Base-by-base conservation (phyloP, 2,329 filamentous ascomycete genomes). In the Phaeosphaeriaceae sp. region DNA sequence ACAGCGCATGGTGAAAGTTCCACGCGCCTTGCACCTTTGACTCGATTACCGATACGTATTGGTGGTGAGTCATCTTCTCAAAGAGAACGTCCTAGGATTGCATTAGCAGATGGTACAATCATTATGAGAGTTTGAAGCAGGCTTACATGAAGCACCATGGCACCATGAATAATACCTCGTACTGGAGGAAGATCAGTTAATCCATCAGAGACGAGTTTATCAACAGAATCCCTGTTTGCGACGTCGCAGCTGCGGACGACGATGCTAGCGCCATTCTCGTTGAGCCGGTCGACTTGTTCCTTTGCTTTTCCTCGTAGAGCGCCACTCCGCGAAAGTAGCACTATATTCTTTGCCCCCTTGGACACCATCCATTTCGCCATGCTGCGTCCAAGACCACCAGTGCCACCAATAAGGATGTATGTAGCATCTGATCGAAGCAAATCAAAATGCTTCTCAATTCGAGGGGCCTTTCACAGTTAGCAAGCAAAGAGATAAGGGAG, bases 391-490 rank as follows among this genome's bases (percentile, higher is more conserved):
- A 68, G 42, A 11, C 63, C 64, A 17, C 66, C 64, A 2, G 58
- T 60, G 12, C 63, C 64, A 17, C 64, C 64, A 29, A 62, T 58
- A 7, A 69, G 46, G 15, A 69, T 29, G 37, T 67, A 69, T 2
- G 66, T 58, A 2, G 60, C 60, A 34, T 68, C 50, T 4, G 50
- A 17, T 26, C 40, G 47, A 29, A 58, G 42, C 3, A 58, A 16
- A 12, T 28, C 30, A 21, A 38, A n/a, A 8, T 17, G 7, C 12
- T 50, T 49, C 21, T 52, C 44, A 39, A 54, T 35, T 8, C 54
- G 50, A 23, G 58, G 54, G 6, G 54, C 55, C 60, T 63, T 21
- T 7, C 4, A 46, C 5, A 9, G 42, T 44, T 28, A 36, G 42
- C 13, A 18, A 35, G 16, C 17, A 17, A 30, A 6, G 7, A 23